Evolutionary conservation across 306 rosid species (phyloP).

Genomic region (Vigna angularis): DNA sequence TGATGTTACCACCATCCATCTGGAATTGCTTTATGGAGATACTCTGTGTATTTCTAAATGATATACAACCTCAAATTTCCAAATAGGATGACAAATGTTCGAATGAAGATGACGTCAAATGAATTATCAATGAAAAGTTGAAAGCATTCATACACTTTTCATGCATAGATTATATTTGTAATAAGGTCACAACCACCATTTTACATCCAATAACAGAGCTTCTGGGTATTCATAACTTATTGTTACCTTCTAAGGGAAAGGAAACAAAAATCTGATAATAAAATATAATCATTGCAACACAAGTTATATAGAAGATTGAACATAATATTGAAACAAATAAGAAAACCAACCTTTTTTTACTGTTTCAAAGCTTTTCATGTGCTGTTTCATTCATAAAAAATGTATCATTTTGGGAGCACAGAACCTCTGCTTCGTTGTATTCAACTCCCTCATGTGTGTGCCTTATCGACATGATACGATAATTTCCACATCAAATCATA

Average conservation of each 20-base stretch:
- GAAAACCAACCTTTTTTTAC: constrained; percentile 49
- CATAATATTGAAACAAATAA: not conserved
- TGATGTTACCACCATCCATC: constrained; percentile 60
- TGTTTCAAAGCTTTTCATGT: constrained; percentile 53
- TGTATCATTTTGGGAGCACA: constrained; percentile 44
- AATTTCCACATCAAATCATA: constrained; percentile 27
- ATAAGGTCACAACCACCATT: constrained; percentile 29
- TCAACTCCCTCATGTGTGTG: constrained; percentile 43
- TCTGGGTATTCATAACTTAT: not conserved
- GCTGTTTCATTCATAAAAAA: constrained; percentile 32
- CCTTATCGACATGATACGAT: constrained; percentile 31
- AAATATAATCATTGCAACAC: constrained; percentile 14
- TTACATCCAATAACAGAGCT: constrained; percentile 49
- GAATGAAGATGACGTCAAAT: constrained; percentile 49
- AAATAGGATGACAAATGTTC: constrained; percentile 20
- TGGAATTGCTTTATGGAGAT: constrained; percentile 72
- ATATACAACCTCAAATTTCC: constrained; percentile 10
- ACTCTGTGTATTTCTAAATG: constrained; percentile 31
- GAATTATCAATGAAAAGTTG: not conserved
- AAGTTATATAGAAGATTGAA: not conserved
- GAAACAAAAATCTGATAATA: constrained; percentile 6
- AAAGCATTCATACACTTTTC: not conserved
- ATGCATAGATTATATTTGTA: not conserved
- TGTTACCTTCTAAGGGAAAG: too few species aligned
- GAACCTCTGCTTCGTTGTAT: constrained; percentile 67